Evolutionary conservation across 345 rosid species (phyloP), one percentile per base, ranked within the genome.

Genomic region (Eucalyptus curtisii): DNA sequence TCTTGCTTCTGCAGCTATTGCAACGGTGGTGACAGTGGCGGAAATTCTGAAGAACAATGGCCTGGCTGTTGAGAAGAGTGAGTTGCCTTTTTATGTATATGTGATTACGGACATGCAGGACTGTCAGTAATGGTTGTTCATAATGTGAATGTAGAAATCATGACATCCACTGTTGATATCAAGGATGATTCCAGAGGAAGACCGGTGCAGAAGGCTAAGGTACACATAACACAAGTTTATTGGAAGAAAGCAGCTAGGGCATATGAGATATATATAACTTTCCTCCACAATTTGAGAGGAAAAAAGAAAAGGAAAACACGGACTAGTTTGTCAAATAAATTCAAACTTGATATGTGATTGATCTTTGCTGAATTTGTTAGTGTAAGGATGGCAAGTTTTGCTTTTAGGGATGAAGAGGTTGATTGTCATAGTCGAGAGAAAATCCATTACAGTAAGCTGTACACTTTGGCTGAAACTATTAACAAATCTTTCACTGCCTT

Each of bases 21-120:
- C 98, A 31, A 94, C 97, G 1, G 96, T 95, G 86, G 97, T 95
- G 55, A 95, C 97, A 30, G 93, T 96, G 89, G 95, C 98, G 31
- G 98, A 96, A 90, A 95, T 96, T 89, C 90, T 95, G 93, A 95
- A 95, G 93, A 95, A 93, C 89, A 95, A 94, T 88, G 96, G 96
- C 49, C 89, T 95, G 88, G 97, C 95, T 71, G 89, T 96, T 88
- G 97, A 96, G 94, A 96, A 95, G 91, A 92, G 91, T 90, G 49
- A 86, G 91, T 24, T 37, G 27, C 30, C 53, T 90, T 33, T 31
- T n/a, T 79, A 4, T 52, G 2, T 37, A 9, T 11, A 27, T 64
- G 7, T 85, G 44, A 17, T 84, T 30, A 49, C 2, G 53, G 25
- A 59, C 50, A 31, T 80, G 59, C 52, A 49, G 71, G 45, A 49